Percentiles rank a stretch among this genome's conserved stretches.
phyloP scores from a whole-genome alignment of 331 rosid species.

The Stylosanthes scabra region DNA sequence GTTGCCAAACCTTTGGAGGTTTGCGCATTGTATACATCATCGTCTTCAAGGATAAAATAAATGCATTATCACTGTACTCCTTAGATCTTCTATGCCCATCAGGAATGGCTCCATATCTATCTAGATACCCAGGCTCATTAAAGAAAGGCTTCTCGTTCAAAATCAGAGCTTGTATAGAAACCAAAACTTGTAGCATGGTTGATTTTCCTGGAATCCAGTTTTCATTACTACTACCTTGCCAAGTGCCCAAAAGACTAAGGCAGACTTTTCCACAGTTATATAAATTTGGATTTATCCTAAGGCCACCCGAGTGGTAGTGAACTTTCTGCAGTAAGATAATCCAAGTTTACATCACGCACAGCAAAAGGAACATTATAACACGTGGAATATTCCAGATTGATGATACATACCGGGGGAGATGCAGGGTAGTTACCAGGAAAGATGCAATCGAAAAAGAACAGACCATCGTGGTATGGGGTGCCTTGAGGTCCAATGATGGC shows the following conservation, averaged over 20 bases:
- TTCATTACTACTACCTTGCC: conserved; percentile 68
- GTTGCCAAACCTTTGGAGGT: conserved; percentile 69
- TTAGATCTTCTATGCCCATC: conserved; percentile 66
- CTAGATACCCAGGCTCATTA: conserved; percentile 72
- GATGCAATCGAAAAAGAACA: conserved; percentile 80
- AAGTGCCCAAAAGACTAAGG: conserved; percentile 88
- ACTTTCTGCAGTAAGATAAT: conserved; percentile 64
- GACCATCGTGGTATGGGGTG: conserved; percentile 90
- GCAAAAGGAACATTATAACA: conserved; percentile 32
- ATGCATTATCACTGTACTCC: conserved; percentile 66
- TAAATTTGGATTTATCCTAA: conserved; percentile 83
- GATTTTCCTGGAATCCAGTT: conserved; percentile 78
- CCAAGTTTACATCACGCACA: conserved; percentile 27
- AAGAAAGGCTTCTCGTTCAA: conserved; percentile 78
- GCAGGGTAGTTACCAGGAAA: conserved; percentile 69
- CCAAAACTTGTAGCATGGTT: conserved; percentile 91
- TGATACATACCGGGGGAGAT: conserved; percentile 73
- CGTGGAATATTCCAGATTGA: not conserved
- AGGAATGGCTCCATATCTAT: conserved; percentile 33
- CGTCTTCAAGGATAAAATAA: conserved; percentile 71
- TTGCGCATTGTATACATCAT: conserved; percentile 73
- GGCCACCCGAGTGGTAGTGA: conserved; percentile 86
- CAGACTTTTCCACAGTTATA: conserved; percentile 82
- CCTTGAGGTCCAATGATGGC: conserved; percentile 80
- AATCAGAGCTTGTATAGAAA: conserved; percentile 85